These are phyloP conservation scores for Tagetes patula DNA, from an alignment of 129 eudicot species.

Conservation along the genomic window DNA sequence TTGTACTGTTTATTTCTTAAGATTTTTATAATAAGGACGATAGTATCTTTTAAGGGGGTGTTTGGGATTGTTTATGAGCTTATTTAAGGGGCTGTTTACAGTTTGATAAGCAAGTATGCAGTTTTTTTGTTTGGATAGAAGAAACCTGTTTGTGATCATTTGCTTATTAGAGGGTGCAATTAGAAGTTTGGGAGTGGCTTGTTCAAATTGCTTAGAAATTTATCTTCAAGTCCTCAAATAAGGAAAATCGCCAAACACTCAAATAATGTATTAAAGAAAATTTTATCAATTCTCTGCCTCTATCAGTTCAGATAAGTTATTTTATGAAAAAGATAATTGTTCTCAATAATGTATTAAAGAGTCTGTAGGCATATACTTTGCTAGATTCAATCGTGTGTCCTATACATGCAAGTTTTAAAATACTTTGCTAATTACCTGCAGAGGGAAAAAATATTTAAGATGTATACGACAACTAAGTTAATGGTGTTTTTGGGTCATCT, in stretches of 20 bases:
- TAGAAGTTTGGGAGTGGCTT: background rate
- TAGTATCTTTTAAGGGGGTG: background rate
- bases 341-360: constrained; percentile 15
- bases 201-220: background rate
- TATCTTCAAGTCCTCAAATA: background rate
- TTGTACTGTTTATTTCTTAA: background rate
- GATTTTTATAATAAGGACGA: background rate
- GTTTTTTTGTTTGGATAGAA: constrained; percentile 2
- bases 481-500: constrained; percentile 1
- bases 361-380: constrained; percentile 6
- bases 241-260: background rate
- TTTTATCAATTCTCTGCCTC: background rate
- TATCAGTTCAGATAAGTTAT: background rate
- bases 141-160: background rate
- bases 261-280: background rate
- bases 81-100: background rate
- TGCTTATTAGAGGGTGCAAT: background rate
- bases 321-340: background rate
- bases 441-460: constrained; percentile 2
- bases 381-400: background rate
- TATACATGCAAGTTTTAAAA: background rate
- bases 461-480: background rate
- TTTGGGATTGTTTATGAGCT: constrained; percentile 1
- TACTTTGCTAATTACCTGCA: background rate
- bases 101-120: background rate